Base-by-base conservation (phyloP, 1,284 basidiomycete species). In the Microbotryomycetes sp. region DNA sequence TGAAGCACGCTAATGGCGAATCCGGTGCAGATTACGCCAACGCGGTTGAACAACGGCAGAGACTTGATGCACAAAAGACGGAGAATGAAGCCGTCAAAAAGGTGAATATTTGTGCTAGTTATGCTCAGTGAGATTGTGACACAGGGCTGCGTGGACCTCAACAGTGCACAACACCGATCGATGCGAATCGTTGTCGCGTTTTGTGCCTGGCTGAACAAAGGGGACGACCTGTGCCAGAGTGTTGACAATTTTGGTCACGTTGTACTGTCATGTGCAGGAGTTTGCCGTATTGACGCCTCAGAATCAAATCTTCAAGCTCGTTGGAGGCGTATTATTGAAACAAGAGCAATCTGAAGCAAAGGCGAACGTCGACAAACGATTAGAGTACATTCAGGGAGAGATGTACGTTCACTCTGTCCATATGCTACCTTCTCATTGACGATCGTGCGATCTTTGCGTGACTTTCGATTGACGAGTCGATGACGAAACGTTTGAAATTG, bases 81-180 rank as follows among this genome's bases (percentile, higher is more conserved):
- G 94, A 97, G 78, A 97, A 94, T 77, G 87, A 93, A 75, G 80
- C 85, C 60, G 94, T 97, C 45, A 85, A 91, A 72, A 91, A 94
- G 83, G 92, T 87, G n/a, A n/a, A n/a, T 69, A 16, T 50, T 26
- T 60, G 29, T 55, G n/a, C n/a, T n/a, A 14, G 45, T 54, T 4
- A 23, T 23, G 15, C 26, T 49, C 23, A 6, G 19, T 30, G 15
- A 36, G 31, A 19, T 46, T 19, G 42, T 28, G 25, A 49, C 50
- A 19, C 26, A 48, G 42, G n/a, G 48, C 19, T 6, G 22, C 22
- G 6, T 22, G 45, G 28, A n/a, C n/a, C n/a, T n/a, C n/a, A n/a
- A n/a, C n/a, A n/a, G n/a, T n/a, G n/a, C n/a, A n/a, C n/a, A n/a
- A n/a, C n/a, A n/a, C n/a, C 30, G 25, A 48, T 16, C 52, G 15